Base-by-base conservation (phyloP, 1,284 basidiomycete genomes). In the Boletus albobrunnescens region DNA sequence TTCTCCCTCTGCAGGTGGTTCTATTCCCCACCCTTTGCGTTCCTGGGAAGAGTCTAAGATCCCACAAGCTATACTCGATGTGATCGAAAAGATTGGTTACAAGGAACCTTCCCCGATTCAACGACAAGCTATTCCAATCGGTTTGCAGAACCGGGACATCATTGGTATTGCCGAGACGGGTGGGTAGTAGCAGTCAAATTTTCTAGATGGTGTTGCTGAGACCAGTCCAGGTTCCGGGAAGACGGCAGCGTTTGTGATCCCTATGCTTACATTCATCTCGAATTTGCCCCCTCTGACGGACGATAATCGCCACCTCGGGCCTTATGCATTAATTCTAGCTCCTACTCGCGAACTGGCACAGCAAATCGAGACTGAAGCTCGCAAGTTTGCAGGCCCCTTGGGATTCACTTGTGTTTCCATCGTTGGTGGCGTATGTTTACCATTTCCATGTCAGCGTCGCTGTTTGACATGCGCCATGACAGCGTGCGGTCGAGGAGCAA, bases 141-240 rank as follows among this genome's bases (percentile, higher is more conserved):
- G 95, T 36, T 68, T 99, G 55, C 90, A 94, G 65, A 94, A 95
- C 62, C 79, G 95, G 41, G 95, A 99, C 66, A 83, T 98, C 55
- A 97, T 99, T 61, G 96, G 95, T 58, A 93, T 99, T 47, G 96
- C 95, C 50, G 95, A 99, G 71, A 99, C 96, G 43, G 91, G 91
- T 88, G 47, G 41, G 75, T 61, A 47, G 31, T 32, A 38, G 4
- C 32, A 12, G 5, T 22, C 31, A 17, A 28, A 33, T 46, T 33
- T 16, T 33, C 11, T 14, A 4, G 26, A 22, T 17, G n/a, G 22
- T 41, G 22, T 54, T 36, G 32, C 43, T 59, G 20, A 57, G 26
- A 14, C 28, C n/a, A 40, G 22, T 45, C 32, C 49, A 92, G 92
- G 93, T 75, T 98, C 95, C 57, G 95, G 95, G 65, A 99, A 99